These are phyloP conservation scores for Chaetomium fimeti DNA, from an alignment of 495 filamentous ascomycete species.

Conservation along the genomic window DNA sequence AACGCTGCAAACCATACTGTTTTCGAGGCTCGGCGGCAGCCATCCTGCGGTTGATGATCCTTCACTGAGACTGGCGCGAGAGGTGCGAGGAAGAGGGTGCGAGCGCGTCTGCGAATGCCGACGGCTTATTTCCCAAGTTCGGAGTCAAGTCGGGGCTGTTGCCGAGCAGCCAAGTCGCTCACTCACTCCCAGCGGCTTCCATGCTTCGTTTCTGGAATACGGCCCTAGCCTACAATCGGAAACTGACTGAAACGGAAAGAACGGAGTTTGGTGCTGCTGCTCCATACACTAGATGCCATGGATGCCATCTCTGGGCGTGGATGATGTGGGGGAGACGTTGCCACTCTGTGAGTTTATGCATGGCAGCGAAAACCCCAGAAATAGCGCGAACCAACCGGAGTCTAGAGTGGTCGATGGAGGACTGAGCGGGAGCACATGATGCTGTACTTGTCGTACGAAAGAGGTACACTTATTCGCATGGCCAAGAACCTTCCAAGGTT, in stretches of 20 bases:
- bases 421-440: no score
- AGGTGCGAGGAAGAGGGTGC: background rate
- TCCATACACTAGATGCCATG: no score
- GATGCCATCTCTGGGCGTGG: background rate
- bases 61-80: background rate
- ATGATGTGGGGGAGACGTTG: background rate
- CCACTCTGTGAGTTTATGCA: slow-evolving; percentile 28
- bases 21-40: slow-evolving; percentile 8
- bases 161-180: background rate
- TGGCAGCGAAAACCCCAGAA: background rate
- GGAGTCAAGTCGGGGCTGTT: slow-evolving; percentile 12
- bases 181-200: no score
- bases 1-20: background rate
- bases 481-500: no score
- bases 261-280: slow-evolving; percentile 10
- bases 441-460: no score
- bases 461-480: no score
- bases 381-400: background rate
- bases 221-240: no score
- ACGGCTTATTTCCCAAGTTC: slow-evolving; percentile 11
- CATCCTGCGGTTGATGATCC: slow-evolving; percentile 3
- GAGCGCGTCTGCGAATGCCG: slow-evolving; percentile 4
- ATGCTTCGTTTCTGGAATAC: no score
- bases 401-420: background rate
- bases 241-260: no score